Percentiles rank a stretch among this genome's conserved stretches.
Conservation (phyloP, 192 early-diverging fungal genomes). For the Funneliformis geosporum region DNA sequence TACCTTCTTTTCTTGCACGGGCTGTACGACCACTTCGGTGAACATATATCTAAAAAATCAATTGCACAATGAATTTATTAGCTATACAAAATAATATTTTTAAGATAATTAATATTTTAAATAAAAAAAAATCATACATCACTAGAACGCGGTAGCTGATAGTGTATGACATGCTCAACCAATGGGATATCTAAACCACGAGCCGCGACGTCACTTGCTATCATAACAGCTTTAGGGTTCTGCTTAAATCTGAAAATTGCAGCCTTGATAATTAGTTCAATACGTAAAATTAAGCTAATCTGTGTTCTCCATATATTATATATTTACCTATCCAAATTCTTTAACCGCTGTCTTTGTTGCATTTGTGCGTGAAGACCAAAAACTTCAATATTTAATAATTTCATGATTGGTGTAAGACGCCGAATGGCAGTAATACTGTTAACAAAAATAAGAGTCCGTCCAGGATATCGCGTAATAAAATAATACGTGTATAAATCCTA, state of each 20-base stretch:
- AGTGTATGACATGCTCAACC: conserved; percentile 95
- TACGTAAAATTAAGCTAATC: background rate
- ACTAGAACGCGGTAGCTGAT: conserved; percentile 87
- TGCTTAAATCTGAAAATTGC: conserved; percentile 62
- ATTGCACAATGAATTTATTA: background rate
- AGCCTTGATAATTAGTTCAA: background rate
- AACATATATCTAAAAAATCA: conserved; percentile 69
- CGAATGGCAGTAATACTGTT: conserved; percentile 94
- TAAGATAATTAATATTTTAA: background rate
- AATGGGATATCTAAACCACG: conserved; percentile 91
- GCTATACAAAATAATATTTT: background rate
- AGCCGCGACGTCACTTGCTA: conserved; percentile 96
- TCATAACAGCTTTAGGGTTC: conserved; percentile 71
- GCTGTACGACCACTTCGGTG: conserved; percentile 95
- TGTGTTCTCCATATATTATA: background rate
- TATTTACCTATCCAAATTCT: conserved; percentile 78
- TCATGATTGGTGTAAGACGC: conserved; percentile 82
- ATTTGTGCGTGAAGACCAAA: conserved; percentile 92
- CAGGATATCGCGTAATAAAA: conserved; percentile 81
- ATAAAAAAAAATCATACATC: conserved; percentile 46
- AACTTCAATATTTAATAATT: conserved; percentile 69
- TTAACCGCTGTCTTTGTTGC: conserved; percentile 93
- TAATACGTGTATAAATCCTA: conserved; percentile 83
- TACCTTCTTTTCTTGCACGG: conserved; percentile 78
- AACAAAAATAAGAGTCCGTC: conserved; percentile 91